Conservation (phyloP, 1,284 basidiomycete genomes). For the Irpex lacteus region DNA sequence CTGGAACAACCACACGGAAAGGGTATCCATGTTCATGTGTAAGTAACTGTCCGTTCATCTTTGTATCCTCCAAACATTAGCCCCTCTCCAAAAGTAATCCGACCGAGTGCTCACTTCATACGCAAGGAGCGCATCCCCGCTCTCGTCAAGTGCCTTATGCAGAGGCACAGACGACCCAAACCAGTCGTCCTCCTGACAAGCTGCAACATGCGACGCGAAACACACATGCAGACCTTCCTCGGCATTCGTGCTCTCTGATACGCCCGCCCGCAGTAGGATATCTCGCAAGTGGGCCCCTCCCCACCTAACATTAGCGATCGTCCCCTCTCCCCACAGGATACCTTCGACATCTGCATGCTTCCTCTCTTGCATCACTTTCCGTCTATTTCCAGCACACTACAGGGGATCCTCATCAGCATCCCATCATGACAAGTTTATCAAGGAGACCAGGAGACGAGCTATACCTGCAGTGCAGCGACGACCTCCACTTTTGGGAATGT, state of each 20-base stretch:
- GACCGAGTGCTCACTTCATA: background rate
- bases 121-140: background rate
- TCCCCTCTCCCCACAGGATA: background rate
- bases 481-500: too few species aligned
- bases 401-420: background rate
- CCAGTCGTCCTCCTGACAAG: too few species aligned
- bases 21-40: slow-evolving; percentile 67
- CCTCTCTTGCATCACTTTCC: background rate
- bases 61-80: background rate
- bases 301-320: background rate
- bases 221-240: background rate
- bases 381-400: background rate
- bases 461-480: too few species aligned
- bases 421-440: background rate
- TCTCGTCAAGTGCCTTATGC: background rate
- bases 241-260: background rate
- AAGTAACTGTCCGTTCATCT: slow-evolving; percentile 68
- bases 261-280: background rate
- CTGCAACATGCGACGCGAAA: too few species aligned
- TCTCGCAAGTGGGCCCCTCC: background rate
- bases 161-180: too few species aligned
- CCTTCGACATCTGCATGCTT: background rate
- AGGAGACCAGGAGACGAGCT: too few species aligned
- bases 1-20: slow-evolving; percentile 65
- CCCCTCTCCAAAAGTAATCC: background rate